Conservation (phyloP, 495 filamentous ascomycete species). For the Trypethelium eluteriae region DNA sequence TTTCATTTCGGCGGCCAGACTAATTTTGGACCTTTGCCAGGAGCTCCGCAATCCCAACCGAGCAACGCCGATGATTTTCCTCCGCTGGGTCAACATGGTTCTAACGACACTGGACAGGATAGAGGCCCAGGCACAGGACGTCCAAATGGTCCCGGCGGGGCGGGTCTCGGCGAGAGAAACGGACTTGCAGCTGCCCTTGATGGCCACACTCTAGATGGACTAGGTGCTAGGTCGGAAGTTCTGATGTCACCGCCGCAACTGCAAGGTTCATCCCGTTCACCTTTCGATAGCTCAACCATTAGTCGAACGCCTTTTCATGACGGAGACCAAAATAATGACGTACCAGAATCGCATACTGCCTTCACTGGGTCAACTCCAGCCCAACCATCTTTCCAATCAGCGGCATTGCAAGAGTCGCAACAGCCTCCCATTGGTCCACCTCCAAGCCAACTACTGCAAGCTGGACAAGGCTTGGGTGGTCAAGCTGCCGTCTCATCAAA, state of each 20-base stretch:
- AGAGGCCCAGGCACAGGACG: neutral
- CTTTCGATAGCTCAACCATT: neutral
- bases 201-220: conserved; percentile 19
- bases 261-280: conserved; percentile 15
- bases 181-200: conserved; percentile 52
- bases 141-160: neutral
- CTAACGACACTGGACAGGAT: conserved; percentile 65
- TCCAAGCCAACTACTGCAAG: conserved; percentile 36
- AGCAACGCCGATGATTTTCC: conserved; percentile 64
- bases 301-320: conserved; percentile 3
- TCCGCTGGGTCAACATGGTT: conserved; percentile 62
- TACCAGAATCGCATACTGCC: conserved; percentile 17
- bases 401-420: conserved; percentile 14
- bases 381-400: conserved; percentile 30
- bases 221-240: neutral
- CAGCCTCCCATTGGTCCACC: conserved; percentile 17
- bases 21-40: conserved; percentile 16
- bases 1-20: conserved; percentile 7
- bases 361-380: conserved; percentile 8
- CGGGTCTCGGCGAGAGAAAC: conserved; percentile 46
- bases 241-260: conserved; percentile 11
- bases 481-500: conserved; percentile 38
- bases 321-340: neutral
- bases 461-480: conserved; percentile 38
- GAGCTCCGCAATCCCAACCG: conserved; percentile 19